These are phyloP conservation scores for Misopates orontium DNA, from an alignment of 257 asterid genomes.

Conservation along the genomic window DNA sequence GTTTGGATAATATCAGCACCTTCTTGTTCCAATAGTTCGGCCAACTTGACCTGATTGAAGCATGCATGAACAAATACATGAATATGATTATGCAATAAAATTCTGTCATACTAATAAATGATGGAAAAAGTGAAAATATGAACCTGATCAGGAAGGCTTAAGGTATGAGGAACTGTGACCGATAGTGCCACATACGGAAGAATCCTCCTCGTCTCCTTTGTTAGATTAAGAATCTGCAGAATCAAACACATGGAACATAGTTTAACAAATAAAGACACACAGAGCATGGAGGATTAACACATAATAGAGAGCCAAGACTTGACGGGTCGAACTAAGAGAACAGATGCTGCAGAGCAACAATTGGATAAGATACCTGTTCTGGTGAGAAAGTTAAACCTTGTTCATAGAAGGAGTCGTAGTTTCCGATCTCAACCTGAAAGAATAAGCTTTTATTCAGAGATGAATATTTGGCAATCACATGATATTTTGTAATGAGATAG, in stretches of 20 bases:
- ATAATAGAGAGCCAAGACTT: no score
- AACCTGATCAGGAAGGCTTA: constrained; percentile 95
- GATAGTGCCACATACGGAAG: constrained; percentile 71
- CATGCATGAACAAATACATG: neutral
- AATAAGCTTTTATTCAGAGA: neutral
- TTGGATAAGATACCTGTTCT: constrained; percentile 54
- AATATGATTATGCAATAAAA: neutral
- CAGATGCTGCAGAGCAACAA: neutral
- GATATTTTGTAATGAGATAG: constrained; percentile 3
- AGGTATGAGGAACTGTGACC: constrained; percentile 87
- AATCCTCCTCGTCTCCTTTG: constrained; percentile 67
- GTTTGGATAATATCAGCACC: constrained; percentile 91
- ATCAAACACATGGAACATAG: no score
- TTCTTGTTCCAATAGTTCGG: constrained; percentile 72
- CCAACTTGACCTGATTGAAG: constrained; percentile 62
- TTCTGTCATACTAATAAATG: neutral
- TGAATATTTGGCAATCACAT: neutral
- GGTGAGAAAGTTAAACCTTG: constrained; percentile 72
- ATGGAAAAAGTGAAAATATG: neutral
- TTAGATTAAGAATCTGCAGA: constrained; percentile 66
- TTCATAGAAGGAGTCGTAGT: constrained; percentile 85
- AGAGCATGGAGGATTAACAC: neutral
- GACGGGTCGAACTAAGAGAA: neutral
- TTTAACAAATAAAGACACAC: neutral
- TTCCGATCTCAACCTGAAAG: constrained; percentile 84